Conservation (phyloP, 2,329 filamentous ascomycete species). For the Trichocomaceae sp. region DNA sequence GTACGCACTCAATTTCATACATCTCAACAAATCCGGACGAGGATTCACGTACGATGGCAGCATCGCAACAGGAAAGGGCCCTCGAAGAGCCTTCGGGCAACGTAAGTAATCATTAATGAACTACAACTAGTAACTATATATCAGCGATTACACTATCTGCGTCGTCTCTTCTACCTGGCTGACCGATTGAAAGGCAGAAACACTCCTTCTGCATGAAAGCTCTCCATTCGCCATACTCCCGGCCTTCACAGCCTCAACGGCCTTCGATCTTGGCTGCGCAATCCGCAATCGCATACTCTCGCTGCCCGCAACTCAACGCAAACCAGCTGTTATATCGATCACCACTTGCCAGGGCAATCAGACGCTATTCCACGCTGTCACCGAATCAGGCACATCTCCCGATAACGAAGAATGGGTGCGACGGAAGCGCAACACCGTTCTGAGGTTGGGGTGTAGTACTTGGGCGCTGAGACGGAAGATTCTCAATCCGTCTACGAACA, state of each 20-base stretch:
- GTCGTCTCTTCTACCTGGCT: background rate
- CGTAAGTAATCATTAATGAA: constrained; percentile 7
- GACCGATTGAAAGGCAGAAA: constrained; percentile 17
- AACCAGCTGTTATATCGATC: constrained; percentile 38
- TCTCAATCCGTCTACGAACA: constrained; percentile 2
- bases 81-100: constrained; percentile 6
- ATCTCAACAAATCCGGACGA: background rate
- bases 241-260: constrained; percentile 34
- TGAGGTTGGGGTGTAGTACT: constrained; percentile 62
- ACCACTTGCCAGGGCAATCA: constrained; percentile 38
- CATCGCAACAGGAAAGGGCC: background rate
- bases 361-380: constrained; percentile 63
- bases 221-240: constrained; percentile 27
- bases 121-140: background rate
- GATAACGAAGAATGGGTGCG: constrained; percentile 67
- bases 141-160: too few species aligned
- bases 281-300: constrained; percentile 34
- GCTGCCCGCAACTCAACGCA: constrained; percentile 26
- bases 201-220: constrained; percentile 26
- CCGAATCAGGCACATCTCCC: constrained; percentile 59
- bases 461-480: constrained; percentile 68
- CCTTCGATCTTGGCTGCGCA: constrained; percentile 33
- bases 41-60: constrained; percentile 1
- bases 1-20: background rate
- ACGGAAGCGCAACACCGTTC: constrained; percentile 64